Evolutionary conservation across 2,329 filamentous ascomycete species (phyloP).

Genomic region (Fusarium goolgardi): DNA sequence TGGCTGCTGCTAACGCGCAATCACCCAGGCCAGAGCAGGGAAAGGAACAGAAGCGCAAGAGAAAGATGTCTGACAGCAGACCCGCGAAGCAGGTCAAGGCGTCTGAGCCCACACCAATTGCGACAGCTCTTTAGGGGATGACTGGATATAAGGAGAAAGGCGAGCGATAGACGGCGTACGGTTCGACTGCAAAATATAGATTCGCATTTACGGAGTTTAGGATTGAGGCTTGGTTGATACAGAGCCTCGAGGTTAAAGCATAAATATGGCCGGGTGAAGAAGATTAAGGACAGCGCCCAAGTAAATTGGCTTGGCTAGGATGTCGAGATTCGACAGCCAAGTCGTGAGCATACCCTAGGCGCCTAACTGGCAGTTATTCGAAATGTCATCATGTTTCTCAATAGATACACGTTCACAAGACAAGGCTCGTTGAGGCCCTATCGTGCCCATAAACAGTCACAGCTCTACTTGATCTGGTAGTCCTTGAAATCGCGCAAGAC

Average conservation of each 20-base stretch:
- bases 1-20: slow-evolving; percentile 60
- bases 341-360: neutral
- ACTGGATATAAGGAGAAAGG: neutral
- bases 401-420: neutral
- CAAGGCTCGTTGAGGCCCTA: neutral
- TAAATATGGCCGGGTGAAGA: neutral
- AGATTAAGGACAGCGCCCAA: neutral
- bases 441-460: neutral
- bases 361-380: neutral
- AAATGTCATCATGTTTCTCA: neutral
- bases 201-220: slow-evolving; percentile 42
- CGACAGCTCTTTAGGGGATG: slow-evolving; percentile 25
- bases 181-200: slow-evolving; percentile 17
- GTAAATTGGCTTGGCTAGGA: neutral
- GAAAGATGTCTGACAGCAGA: slow-evolving; percentile 53
- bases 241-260: slow-evolving; percentile 5
- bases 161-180: slow-evolving; percentile 7
- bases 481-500: neutral
- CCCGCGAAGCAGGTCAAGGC: slow-evolving; percentile 37
- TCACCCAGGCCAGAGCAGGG: slow-evolving; percentile 55
- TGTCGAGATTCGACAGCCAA: neutral
- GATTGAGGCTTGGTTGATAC: slow-evolving; percentile 12
- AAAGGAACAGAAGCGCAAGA: slow-evolving; percentile 50
- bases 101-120: slow-evolving; percentile 42
- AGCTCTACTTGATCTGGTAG: neutral